Percentiles rank a stretch among this genome's conserved stretches.
phyloP scores from a whole-genome alignment of 306 rosid species.

The Lablab purpureus region DNA sequence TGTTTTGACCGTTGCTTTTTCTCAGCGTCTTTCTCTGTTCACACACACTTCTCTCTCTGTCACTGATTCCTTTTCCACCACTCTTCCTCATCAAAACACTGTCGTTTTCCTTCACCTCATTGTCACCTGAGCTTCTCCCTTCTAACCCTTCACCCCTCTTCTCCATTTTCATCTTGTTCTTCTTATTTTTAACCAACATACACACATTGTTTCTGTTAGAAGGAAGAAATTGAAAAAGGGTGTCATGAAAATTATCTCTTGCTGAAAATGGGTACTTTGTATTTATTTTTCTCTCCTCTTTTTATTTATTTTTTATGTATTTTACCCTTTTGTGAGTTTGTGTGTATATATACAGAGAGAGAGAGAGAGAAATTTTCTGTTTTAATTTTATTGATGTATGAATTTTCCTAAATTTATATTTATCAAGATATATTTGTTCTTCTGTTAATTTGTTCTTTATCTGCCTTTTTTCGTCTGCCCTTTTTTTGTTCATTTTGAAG shows the following conservation, averaged over 20 bases:
- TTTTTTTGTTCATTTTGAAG: background rate
- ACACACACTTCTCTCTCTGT: conserved; percentile 42
- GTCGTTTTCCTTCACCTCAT: conserved; percentile 47
- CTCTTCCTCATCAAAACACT: conserved; percentile 52
- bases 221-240: background rate
- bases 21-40: conserved; percentile 66
- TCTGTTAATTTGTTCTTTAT: background rate
- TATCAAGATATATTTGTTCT: conserved; percentile 1
- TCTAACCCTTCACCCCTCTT: conserved; percentile 15
- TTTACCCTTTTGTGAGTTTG: background rate
- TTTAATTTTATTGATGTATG: conserved; percentile 3
- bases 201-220: background rate
- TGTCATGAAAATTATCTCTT: conserved; percentile 23
- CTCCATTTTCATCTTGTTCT: background rate
- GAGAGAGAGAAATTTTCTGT: background rate
- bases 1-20: conserved; percentile 86
- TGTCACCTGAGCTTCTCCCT: conserved; percentile 53
- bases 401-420: background rate
- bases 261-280: conserved; percentile 38
- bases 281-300: conserved; percentile 22
- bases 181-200: conserved; percentile 3
- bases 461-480: too few species aligned
- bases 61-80: conserved; percentile 49
- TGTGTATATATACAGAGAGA: too few species aligned
- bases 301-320: background rate